Conservation (phyloP, 306 rosid genomes). For the Dicorynia guianensis region DNA sequence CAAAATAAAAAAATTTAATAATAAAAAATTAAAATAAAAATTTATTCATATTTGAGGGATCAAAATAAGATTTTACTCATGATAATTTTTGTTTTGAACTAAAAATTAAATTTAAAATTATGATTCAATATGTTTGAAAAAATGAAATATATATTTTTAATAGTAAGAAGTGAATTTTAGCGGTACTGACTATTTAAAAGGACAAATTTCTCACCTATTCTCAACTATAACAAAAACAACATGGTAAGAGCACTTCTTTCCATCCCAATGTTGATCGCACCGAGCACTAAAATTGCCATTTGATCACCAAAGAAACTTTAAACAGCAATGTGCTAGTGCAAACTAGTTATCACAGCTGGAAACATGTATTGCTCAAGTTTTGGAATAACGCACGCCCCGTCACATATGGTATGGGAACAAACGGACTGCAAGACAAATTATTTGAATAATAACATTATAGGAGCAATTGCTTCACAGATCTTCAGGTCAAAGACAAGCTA, state of each 20-base stretch:
- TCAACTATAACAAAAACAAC: no score
- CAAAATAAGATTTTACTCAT: no score
- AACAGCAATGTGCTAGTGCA: slow-evolving; percentile 4
- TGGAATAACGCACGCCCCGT: slow-evolving; percentile 33
- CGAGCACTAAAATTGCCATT: slow-evolving; percentile 24
- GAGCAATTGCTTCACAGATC: slow-evolving; percentile 43
- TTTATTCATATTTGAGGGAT: no score
- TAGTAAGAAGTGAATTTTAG: no score
- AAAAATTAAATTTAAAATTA: no score
- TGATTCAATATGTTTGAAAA: no score
- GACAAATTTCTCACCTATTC: no score
- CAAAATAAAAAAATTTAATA: no score
- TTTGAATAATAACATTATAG: slow-evolving; percentile 35
- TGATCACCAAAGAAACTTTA: not conserved
- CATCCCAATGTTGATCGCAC: not conserved
- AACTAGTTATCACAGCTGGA: slow-evolving; percentile 11
- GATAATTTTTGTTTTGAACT: no score
- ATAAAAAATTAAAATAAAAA: no score
- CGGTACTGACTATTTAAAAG: no score
- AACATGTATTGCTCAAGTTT: slow-evolving; percentile 36
- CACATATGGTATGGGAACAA: slow-evolving; percentile 43
- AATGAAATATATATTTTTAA: no score
- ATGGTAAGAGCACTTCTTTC: not conserved
- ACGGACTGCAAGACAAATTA: slow-evolving; percentile 38
- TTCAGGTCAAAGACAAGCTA: slow-evolving; percentile 39